These are phyloP conservation scores for Debaryomyces nepalensis DNA, from an alignment of 1,139 yeast genomes.

Conservation along the genomic window DNA sequence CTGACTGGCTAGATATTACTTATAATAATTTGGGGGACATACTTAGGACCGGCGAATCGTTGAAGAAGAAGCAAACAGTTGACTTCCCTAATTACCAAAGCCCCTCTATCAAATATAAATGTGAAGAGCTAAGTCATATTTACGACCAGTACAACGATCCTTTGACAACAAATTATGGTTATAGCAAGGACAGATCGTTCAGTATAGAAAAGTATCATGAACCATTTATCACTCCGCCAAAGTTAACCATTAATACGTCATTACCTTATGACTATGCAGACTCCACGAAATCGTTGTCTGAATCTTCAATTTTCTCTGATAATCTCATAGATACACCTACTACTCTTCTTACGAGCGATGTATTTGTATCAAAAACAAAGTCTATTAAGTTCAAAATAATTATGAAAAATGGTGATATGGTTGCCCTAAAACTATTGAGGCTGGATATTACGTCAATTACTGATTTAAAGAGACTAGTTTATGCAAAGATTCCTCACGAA, in stretches of 20 bases:
- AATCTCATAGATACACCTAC: slow-evolving; percentile 2
- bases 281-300: slow-evolving; percentile 8
- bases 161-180: too few relatives aligned
- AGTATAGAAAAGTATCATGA: too few relatives aligned
- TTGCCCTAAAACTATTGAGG: slow-evolving; percentile 35
- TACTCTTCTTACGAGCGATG: not conserved
- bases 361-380: not conserved
- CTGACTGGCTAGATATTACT: slow-evolving; percentile 38
- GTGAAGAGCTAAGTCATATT: too few relatives aligned
- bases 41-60: slow-evolving; percentile 22
- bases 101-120: too few relatives aligned
- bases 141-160: too few relatives aligned
- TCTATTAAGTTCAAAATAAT: slow-evolving; percentile 36
- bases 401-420: slow-evolving; percentile 32
- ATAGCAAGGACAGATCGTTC: too few relatives aligned
- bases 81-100: too few relatives aligned
- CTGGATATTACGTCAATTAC: slow-evolving; percentile 28
- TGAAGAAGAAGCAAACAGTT: too few relatives aligned
- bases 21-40: slow-evolving; percentile 32
- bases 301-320: slow-evolving; percentile 10
- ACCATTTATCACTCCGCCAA: slow-evolving; percentile 5
- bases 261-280: not conserved
- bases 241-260: slow-evolving; percentile 10
- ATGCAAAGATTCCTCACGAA: slow-evolving; percentile 31
- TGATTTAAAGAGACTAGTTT: slow-evolving; percentile 35